These are phyloP conservation scores for Bocquillonia castaneifolia DNA, from an alignment of 441 rosid species.

Conservation along the genomic window DNA sequence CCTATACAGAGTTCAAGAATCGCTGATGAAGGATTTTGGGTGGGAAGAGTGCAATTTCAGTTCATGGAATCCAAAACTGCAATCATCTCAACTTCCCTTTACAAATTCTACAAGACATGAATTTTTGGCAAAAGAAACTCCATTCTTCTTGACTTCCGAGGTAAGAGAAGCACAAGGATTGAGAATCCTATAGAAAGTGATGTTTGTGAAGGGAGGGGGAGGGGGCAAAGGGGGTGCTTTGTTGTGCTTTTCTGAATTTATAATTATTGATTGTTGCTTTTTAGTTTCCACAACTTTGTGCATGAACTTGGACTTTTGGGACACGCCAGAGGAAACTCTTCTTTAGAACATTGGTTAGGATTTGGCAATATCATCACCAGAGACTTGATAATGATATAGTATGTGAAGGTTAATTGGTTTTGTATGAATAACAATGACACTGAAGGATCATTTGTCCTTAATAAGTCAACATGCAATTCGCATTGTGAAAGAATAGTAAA, in stretches of 20 bases:
- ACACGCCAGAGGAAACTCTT: background rate
- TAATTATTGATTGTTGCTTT: background rate
- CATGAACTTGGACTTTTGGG: background rate
- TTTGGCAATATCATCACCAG: background rate
- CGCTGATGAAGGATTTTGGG: constrained; percentile 34
- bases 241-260: background rate
- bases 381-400: background rate
- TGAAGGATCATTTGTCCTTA: background rate
- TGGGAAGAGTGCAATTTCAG: constrained; percentile 23
- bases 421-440: background rate
- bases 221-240: no score
- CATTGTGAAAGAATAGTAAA: no score
- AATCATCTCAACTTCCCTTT: constrained; percentile 18
- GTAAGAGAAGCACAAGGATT: constrained; percentile 27
- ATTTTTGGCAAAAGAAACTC: constrained; percentile 16
- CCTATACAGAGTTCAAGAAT: constrained; percentile 35
- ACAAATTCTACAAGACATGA: constrained; percentile 19
- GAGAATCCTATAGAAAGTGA: background rate
- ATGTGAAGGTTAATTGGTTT: background rate
- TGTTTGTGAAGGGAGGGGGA: background rate
- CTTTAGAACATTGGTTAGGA: background rate
- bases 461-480: no score
- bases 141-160: constrained; percentile 21
- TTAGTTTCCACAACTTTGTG: background rate
- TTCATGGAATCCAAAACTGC: constrained; percentile 27